Conservation (phyloP, 495 filamentous ascomycete species). For the Paragyromitra xinjiangensis region DNA sequence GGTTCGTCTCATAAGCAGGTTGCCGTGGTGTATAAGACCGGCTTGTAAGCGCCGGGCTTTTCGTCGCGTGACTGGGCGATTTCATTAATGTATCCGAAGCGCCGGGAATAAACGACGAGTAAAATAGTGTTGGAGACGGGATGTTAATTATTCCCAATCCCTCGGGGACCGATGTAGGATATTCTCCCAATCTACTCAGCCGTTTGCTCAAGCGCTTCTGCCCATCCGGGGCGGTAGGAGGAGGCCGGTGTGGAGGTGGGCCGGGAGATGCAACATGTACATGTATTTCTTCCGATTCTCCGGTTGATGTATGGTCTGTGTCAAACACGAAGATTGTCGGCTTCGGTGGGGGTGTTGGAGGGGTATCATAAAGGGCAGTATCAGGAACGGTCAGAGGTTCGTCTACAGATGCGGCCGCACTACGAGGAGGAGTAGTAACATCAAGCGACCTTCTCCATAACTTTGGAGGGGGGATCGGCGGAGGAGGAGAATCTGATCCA, state of each 20-base stretch:
- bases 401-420: slow-evolving; percentile 55
- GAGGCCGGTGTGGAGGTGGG: slow-evolving; percentile 46
- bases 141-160: slow-evolving; percentile 54
- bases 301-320: slow-evolving; percentile 35
- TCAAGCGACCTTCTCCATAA: slow-evolving; percentile 45
- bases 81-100: slow-evolving; percentile 48
- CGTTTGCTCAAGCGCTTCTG: slow-evolving; percentile 40
- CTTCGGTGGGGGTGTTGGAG: slow-evolving; percentile 58
- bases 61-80: slow-evolving; percentile 49
- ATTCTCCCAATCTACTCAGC: slow-evolving; percentile 27
- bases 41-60: slow-evolving; percentile 51
- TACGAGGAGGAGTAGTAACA: slow-evolving; percentile 54
- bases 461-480: slow-evolving; percentile 34
- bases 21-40: slow-evolving; percentile 54
- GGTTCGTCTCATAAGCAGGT: slow-evolving; percentile 50
- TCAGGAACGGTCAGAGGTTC: slow-evolving; percentile 40
- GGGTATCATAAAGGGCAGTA: slow-evolving; percentile 41
- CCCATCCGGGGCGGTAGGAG: slow-evolving; percentile 36
- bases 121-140: slow-evolving; percentile 54
- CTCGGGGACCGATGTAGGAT: slow-evolving; percentile 38
- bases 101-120: slow-evolving; percentile 47
- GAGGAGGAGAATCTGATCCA: slow-evolving; percentile 41
- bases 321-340: slow-evolving; percentile 55
- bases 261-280: slow-evolving; percentile 18
- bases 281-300: slow-evolving; percentile 40